Conservation (phyloP, 1,139 yeast species). For the Suhomyces chickasaworum region DNA sequence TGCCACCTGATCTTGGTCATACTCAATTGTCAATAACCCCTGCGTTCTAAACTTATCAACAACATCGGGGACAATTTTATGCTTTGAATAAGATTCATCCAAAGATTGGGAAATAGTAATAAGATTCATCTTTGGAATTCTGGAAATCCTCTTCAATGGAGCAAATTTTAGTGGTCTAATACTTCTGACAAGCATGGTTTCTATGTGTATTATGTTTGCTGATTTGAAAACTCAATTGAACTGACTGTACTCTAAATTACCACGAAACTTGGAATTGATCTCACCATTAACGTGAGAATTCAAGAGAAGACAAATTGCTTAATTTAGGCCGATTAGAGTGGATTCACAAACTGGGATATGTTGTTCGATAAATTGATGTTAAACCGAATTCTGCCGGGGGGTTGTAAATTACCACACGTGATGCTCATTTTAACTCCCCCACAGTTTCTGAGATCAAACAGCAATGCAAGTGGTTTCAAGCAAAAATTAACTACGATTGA, state of each 20-base stretch:
- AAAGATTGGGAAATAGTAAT: conserved; percentile 67
- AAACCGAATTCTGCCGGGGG: neutral
- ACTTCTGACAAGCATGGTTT: neutral
- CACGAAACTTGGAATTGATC: neutral
- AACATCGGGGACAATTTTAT: conserved; percentile 66
- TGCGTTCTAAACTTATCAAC: conserved; percentile 49
- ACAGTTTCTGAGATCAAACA: neutral
- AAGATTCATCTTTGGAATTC: conserved; percentile 33
- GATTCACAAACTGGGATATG: neutral
- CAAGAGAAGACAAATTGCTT: neutral
- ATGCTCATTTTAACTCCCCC: neutral
- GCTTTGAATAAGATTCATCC: conserved; percentile 60
- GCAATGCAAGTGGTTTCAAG: too few species aligned
- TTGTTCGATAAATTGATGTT: neutral
- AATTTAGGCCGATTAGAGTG: too few species aligned
- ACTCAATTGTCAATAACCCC: conserved; percentile 50
- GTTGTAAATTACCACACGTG: neutral
- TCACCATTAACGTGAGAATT: neutral
- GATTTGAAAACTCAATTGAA: neutral
- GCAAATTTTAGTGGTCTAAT: neutral
- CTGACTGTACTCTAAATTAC: neutral
- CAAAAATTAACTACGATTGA: too few species aligned
- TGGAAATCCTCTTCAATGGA: conserved; percentile 1
- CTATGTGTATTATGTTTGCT: neutral
- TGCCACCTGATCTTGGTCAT: conserved; percentile 64